Conservation (phyloP, 225 moss, liverwort and hornwort species). For the Polytrichum commune region DNA sequence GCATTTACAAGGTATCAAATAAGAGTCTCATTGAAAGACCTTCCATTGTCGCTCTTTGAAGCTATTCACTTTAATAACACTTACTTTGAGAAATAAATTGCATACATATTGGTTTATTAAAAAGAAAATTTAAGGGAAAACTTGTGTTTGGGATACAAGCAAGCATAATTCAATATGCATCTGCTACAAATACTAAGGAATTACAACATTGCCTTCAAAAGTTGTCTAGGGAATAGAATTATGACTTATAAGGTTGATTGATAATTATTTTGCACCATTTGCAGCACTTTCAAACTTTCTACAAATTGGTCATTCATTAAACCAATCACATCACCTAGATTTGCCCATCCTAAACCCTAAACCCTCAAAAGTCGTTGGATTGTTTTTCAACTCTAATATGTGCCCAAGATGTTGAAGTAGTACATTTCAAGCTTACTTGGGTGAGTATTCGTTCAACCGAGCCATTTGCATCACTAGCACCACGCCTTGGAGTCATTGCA, state of each 20-base stretch:
- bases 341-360: neutral
- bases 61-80: no score
- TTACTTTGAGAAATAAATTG: no score
- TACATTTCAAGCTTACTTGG: conserved; percentile 25
- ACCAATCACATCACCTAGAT: neutral
- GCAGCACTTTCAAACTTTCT: neutral
- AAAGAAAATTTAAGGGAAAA: no score
- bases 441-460: conserved; percentile 61
- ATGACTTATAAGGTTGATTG: neutral
- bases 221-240: neutral
- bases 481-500: conserved; percentile 62
- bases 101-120: no score
- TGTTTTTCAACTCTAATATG: neutral
- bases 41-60: no score
- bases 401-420: neutral
- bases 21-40: no score
- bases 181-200: no score
- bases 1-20: no score
- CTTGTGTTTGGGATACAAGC: no score
- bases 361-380: neutral
- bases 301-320: neutral
- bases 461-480: conserved; percentile 48
- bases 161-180: no score
- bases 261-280: neutral
- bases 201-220: no score